A percentile compares a stretch with the other conserved stretches of the same genome.
phyloP scores from a whole-genome alignment of 345 rosid species.

The Orychophragmus violaceus region DNA sequence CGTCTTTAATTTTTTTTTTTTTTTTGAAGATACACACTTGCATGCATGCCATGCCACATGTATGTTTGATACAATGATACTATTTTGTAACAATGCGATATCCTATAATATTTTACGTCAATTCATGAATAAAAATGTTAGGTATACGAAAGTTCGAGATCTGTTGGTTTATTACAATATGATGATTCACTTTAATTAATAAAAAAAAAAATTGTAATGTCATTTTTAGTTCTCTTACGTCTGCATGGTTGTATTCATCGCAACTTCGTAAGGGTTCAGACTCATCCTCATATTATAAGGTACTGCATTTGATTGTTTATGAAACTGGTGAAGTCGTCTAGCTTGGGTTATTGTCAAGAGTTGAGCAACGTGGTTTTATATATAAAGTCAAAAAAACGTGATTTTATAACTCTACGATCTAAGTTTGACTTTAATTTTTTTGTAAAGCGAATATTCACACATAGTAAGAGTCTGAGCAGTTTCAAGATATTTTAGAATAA shows the following conservation, averaged over 20 bases:
- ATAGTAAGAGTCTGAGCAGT: too few species aligned
- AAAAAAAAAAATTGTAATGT: neutral
- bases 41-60: conserved; percentile 26
- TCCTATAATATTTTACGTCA: conserved; percentile 2
- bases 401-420: neutral
- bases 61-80: conserved; percentile 13
- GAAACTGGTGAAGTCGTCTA: neutral
- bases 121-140: conserved; percentile 1
- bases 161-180: neutral
- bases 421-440: neutral
- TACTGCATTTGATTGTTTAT: neutral
- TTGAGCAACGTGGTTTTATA: neutral
- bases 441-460: neutral
- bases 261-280: neutral
- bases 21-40: neutral
- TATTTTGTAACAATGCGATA: conserved; percentile 1
- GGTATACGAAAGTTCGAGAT: neutral
- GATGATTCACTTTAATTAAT: neutral
- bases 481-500: too few species aligned
- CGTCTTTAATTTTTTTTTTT: neutral
- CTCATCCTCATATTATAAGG: neutral
- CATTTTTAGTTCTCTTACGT: neutral
- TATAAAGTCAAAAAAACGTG: too few species aligned
- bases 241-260: neutral
- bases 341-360: neutral